These are phyloP conservation scores for Podospora pseudocomata DNA, from an alignment of 495 filamentous ascomycete genomes.

Conservation along the genomic window DNA sequence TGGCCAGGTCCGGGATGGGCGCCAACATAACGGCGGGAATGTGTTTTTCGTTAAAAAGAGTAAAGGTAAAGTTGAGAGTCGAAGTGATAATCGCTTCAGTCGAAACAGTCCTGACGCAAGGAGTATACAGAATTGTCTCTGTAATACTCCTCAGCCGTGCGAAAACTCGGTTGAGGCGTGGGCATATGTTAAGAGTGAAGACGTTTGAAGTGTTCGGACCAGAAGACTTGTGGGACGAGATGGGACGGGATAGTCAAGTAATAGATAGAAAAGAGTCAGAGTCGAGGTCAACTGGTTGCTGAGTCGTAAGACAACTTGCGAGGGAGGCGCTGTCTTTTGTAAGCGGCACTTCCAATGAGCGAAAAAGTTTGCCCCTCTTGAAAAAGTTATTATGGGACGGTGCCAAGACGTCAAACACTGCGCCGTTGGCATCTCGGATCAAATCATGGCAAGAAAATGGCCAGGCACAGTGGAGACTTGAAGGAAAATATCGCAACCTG, in stretches of 20 bases:
- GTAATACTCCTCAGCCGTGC: conserved; percentile 62
- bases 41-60: conserved; percentile 8
- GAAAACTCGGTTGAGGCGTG: conserved; percentile 31
- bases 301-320: conserved; percentile 10
- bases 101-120: conserved; percentile 55
- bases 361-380: conserved; percentile 10
- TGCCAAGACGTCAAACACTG: conserved; percentile 5
- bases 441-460: conserved; percentile 1
- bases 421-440: conserved; percentile 11
- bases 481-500: conserved; percentile 14
- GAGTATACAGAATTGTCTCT: conserved; percentile 55
- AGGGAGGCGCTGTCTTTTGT: conserved; percentile 19
- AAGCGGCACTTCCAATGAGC: conserved; percentile 4
- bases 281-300: not conserved
- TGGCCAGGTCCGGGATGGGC: conserved; percentile 68
- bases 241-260: not conserved
- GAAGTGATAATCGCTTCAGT: conserved; percentile 13
- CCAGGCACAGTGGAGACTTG: conserved; percentile 8
- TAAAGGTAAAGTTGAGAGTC: conserved; percentile 13
- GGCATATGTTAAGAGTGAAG: conserved; percentile 26
- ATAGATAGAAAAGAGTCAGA: not conserved
- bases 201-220: not conserved
- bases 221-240: not conserved
- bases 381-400: not conserved
- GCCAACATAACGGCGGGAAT: conserved; percentile 63